Conservation (phyloP, 768 basidiomycete genomes). For the Pleurotus platypus region DNA sequence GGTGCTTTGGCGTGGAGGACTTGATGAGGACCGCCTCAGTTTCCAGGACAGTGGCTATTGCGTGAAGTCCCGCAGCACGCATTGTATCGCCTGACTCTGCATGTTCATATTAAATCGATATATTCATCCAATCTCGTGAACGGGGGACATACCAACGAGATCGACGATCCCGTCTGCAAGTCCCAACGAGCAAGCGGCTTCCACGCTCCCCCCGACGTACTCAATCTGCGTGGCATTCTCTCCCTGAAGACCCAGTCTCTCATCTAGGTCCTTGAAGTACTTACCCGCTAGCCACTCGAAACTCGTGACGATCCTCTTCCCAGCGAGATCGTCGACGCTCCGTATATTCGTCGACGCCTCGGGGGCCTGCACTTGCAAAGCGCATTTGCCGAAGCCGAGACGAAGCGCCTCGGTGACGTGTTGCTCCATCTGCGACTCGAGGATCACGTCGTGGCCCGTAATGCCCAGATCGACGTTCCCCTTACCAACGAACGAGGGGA, state of each 20-base stretch:
- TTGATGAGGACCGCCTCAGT: constrained; percentile 91
- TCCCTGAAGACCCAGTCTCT: constrained; percentile 43
- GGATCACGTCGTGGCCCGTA: constrained; percentile 96
- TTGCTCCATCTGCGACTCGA: constrained; percentile 81
- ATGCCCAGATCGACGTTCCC: constrained; percentile 97
- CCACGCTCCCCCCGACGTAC: constrained; percentile 96
- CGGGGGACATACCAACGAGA: constrained; percentile 73
- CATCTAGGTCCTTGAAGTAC: constrained; percentile 72
- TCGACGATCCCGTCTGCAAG: constrained; percentile 98
- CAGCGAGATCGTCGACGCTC: constrained; percentile 75
- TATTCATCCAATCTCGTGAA: background rate
- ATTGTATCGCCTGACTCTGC: constrained; percentile 98
- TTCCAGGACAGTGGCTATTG: constrained; percentile 85
- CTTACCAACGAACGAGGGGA: constrained; percentile 97
- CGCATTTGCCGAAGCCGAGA: constrained; percentile 91
- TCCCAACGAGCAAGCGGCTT: constrained; percentile 95
- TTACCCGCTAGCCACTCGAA: constrained; percentile 85
- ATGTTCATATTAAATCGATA: background rate
- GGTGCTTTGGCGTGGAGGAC: constrained; percentile 60
- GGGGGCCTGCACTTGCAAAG: constrained; percentile 88
- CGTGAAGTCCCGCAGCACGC: constrained; percentile 94
- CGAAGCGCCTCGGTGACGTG: constrained; percentile 77
- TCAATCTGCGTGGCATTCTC: constrained; percentile 77
- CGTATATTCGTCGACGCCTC: constrained; percentile 63
- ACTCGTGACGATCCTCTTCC: constrained; percentile 91